These are phyloP conservation scores for Asclepias syriaca DNA, from an alignment of 257 asterid genomes.

Conservation along the genomic window DNA sequence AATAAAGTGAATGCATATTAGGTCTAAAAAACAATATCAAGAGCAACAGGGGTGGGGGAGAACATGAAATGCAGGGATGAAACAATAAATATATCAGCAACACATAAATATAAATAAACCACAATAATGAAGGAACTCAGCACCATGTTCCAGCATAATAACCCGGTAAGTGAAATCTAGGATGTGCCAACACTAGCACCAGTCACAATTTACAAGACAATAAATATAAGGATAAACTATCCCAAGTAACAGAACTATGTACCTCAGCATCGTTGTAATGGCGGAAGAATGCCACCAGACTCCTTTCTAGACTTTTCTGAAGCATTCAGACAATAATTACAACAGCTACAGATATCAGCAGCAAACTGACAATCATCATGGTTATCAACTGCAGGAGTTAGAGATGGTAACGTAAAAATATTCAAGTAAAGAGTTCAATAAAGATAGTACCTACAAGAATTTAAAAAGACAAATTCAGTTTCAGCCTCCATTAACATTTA, in stretches of 20 bases:
- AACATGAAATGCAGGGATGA: neutral
- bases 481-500: neutral
- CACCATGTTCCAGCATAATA: neutral
- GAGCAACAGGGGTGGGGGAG: no score
- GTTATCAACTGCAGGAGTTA: neutral
- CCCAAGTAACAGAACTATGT: neutral
- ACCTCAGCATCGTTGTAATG: constrained; percentile 1
- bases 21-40: neutral
- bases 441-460: neutral
- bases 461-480: no score
- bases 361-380: neutral
- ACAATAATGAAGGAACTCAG: neutral
- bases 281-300: neutral
- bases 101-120: neutral
- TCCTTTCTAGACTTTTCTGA: neutral
- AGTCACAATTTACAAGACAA: constrained; percentile 1
- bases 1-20: neutral
- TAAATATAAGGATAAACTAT: neutral
- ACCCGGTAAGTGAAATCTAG: neutral
- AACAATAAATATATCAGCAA: neutral
- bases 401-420: neutral
- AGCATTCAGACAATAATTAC: neutral
- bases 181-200: neutral
- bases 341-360: neutral
- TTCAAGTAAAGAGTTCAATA: neutral